phyloP scores from a whole-genome alignment of 352 stramenopile genomes.

The Globisporangium parvum region DNA sequence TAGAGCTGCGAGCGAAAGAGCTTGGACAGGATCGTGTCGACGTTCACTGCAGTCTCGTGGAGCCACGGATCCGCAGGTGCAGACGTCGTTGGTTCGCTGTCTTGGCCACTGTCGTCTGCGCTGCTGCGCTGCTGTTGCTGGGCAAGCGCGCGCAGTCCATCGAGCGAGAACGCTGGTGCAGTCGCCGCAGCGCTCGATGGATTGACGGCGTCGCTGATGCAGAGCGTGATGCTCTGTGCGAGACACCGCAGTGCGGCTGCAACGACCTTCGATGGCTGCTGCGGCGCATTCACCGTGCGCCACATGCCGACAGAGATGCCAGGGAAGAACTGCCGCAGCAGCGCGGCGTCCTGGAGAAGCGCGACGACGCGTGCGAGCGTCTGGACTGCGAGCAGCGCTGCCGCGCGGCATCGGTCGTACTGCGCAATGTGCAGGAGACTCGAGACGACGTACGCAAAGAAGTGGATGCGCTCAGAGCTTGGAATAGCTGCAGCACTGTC shows the following conservation, averaged over 20 bases:
- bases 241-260: slow-evolving; percentile 59
- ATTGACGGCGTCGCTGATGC: slow-evolving; percentile 22
- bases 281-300: slow-evolving; percentile 54
- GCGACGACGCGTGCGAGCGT: slow-evolving; percentile 30
- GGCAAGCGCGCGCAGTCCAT: slow-evolving; percentile 6
- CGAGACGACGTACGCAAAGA: slow-evolving; percentile 65
- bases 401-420: slow-evolving; percentile 37
- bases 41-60: slow-evolving; percentile 39
- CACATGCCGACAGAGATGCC: slow-evolving; percentile 59
- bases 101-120: background rate
- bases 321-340: slow-evolving; percentile 64
- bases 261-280: slow-evolving; percentile 60
- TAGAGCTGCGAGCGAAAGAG: slow-evolving; percentile 39
- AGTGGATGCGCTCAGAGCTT: slow-evolving; percentile 37
- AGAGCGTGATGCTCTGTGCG: slow-evolving; percentile 22
- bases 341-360: slow-evolving; percentile 29
- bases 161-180: slow-evolving; percentile 13
- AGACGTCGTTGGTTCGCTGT: background rate
- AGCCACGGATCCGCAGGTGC: slow-evolving; percentile 40
- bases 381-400: slow-evolving; percentile 31
- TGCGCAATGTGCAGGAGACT: slow-evolving; percentile 55
- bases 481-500: slow-evolving; percentile 5
- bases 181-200: background rate
- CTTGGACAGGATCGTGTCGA: slow-evolving; percentile 54
- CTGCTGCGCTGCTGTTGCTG: background rate